Evolutionary conservation across 2,329 filamentous ascomycete species (phyloP), one percentile per base, ranked within the genome.

Genomic region (Colletotrichum lentis): DNA sequence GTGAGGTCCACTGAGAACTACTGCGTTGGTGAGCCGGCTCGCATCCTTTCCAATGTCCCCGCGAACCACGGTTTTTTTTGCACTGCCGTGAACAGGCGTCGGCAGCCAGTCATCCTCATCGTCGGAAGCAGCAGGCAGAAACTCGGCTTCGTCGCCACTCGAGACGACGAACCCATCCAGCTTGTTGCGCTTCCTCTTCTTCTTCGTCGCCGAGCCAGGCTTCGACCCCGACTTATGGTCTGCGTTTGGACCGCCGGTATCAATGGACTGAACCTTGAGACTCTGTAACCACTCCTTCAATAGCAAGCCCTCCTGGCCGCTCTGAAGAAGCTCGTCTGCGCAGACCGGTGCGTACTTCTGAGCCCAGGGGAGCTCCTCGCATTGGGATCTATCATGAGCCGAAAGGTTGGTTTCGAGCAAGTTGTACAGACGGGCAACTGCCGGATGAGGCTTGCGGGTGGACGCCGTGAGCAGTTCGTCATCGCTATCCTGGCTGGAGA

Each of bases 1-100:
- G 72, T 92, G 85, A 3, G 95, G 93, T 0, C 96, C 96, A 74
- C 93, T 97, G 39, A 99, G 83, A 8, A 99, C 82, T n/a, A 97
- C 87, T 0, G 90, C 87, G 78, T 97, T 97, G 58, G 85, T 85
- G 39, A 90, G 76, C 55, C 86, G 87, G 10, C 78, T 75, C 14
- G 77, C 74, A 8, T 83, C 81, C 67, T 82, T 86, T 12, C 75
- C 69, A 59, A 80, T 76, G 6, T 78, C 80, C 69, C 77, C 80
- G 64, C 83, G 82, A 46, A 91, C 77, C 2, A 90, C 84, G 12
- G 86, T 87, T 73, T 83, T 87, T 76, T 80, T 87, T 54, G 70
- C 35, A 63, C 81, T 73, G 64, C 81, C 74, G 74, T 75, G 81
- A 74, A 27, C 75, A 72, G 80, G 80, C 83, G 62, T 83, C 14